Evolutionary conservation across 106 monocot genomes (phyloP), one percentile per base, ranked within the genome.

Genomic region (Apostasia shenzhenica): DNA sequence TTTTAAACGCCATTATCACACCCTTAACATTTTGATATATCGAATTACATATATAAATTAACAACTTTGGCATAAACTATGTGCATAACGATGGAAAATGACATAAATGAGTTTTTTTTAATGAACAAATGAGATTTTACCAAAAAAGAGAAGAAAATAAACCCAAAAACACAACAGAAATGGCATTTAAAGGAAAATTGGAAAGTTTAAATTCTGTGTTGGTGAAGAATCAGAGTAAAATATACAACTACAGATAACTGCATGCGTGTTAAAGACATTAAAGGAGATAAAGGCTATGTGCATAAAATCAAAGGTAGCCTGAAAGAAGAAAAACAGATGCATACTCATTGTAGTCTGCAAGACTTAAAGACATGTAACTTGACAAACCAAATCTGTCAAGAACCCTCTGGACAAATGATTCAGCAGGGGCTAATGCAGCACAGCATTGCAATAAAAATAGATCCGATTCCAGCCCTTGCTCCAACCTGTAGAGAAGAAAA

Each of bases 371-470:
- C 3, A 85, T 83, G 73, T 99, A 99, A 70, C 63, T 73, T 61
- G 71, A 70, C 56, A 99, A 70, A 6, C 83, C 93, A 87, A 90
- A 99, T 99, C 99, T 81, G 72, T 99, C 87, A 76, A 80, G 81
- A 52, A 99, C 78, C 65, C 90, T 84, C 72, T 71, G 70, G 12
- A 99, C 85, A 80, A 93, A 99, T 45, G 73, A 69, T 14, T 99
- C 99, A 10, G 99, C 73, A 76, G 99, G 93, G 81, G 99, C 86
- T 78, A 99, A 77, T 61, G 93, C 84, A 84, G 99, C 93, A 76
- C 93, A 99, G 63, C 87, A 93, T 82, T 99, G 99, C 77, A 99
- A 66, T 71, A 99, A 77, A 85, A 99, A 93, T 4, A 99, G 84
- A 80, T 93, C 99, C 41, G 77, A 69, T 79, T 99, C 92, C 41